Percentiles rank a stretch among this genome's conserved stretches.
Conservation (phyloP, 1,139 yeast genomes). For the Scheffersomyces cryptocercus region DNA sequence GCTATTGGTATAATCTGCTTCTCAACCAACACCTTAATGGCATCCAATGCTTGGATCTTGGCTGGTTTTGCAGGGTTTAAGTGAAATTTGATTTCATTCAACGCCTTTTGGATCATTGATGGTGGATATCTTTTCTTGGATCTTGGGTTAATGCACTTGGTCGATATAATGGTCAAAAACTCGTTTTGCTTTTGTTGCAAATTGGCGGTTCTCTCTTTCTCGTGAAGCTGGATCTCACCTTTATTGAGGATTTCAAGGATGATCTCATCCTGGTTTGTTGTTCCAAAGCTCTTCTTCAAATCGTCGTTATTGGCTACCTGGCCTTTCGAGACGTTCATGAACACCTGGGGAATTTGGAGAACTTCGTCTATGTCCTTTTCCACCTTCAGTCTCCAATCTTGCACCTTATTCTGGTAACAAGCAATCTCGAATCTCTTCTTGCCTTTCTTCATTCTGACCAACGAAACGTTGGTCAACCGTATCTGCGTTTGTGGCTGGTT, state of each 20-base stretch:
- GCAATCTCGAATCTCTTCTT: slow-evolving; percentile 93
- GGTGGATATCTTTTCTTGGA: slow-evolving; percentile 93
- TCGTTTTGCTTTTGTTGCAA: slow-evolving; percentile 78
- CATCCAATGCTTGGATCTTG: slow-evolving; percentile 88
- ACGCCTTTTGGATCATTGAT: slow-evolving; percentile 86
- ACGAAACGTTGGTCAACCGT: slow-evolving; percentile 87
- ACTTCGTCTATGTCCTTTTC: slow-evolving; percentile 97
- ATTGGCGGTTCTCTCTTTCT: slow-evolving; percentile 84
- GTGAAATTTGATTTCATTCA: slow-evolving; percentile 79
- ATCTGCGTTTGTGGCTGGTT: slow-evolving; percentile 90
- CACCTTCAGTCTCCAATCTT: slow-evolving; percentile 85
- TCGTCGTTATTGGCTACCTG: slow-evolving; percentile 91
- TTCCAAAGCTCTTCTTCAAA: slow-evolving; percentile 68
- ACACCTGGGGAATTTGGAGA: slow-evolving; percentile 92
- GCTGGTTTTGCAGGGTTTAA: slow-evolving; percentile 78
- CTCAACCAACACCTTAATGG: slow-evolving; percentile 73
- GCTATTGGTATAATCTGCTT: slow-evolving; percentile 89
- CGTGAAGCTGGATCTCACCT: slow-evolving; percentile 94
- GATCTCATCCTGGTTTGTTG: slow-evolving; percentile 72
- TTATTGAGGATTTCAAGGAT: slow-evolving; percentile 78
- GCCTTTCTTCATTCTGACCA: slow-evolving; percentile 87
- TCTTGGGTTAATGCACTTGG: slow-evolving; percentile 88
- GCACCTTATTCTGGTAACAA: slow-evolving; percentile 95
- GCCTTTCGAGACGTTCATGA: slow-evolving; percentile 90
- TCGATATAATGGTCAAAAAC: slow-evolving; percentile 77